Conservation (phyloP, 495 filamentous ascomycete genomes). For the Patellaria atrata region DNA sequence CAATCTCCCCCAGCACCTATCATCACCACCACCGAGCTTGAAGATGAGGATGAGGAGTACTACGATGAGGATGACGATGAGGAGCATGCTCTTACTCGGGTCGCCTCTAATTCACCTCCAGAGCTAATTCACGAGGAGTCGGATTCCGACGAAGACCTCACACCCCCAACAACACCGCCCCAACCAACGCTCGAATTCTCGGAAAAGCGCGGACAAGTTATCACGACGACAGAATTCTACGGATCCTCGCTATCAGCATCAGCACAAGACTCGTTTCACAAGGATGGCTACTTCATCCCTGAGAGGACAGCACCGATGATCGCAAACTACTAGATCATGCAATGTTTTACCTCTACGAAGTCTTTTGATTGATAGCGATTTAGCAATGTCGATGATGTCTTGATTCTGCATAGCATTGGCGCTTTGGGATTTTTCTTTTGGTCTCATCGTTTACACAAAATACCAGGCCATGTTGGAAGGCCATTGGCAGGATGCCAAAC, state of each 20-base stretch:
- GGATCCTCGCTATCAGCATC: conserved; percentile 10
- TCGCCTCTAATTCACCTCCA: conserved; percentile 55
- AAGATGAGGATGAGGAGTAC: conserved; percentile 32
- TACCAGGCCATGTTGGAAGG: no score
- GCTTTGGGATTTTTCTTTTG: no score
- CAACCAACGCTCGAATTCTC: conserved; percentile 47
- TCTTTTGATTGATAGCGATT: no score
- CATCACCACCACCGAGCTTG: conserved; percentile 22
- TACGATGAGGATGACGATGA: conserved; percentile 53
- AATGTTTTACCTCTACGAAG: no score
- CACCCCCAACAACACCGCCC: conserved; percentile 81
- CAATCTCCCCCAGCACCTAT: conserved; percentile 27
- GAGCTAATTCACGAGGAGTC: conserved; percentile 58
- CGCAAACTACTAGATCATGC: conserved; percentile 14
- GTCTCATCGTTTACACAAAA: no score
- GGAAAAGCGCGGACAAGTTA: conserved; percentile 47
- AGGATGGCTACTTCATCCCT: conserved; percentile 19
- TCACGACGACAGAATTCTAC: conserved; percentile 38
- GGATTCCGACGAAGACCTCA: conserved; percentile 55
- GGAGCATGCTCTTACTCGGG: conserved; percentile 52
- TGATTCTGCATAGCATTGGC: no score
- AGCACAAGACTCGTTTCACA: conserved; percentile 12
- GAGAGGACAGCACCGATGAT: conserved; percentile 23
- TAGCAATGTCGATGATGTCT: no score
- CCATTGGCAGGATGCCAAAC: no score